Conservation (phyloP, 176 grass and related monocot species). For the Oryza brachyantha region DNA sequence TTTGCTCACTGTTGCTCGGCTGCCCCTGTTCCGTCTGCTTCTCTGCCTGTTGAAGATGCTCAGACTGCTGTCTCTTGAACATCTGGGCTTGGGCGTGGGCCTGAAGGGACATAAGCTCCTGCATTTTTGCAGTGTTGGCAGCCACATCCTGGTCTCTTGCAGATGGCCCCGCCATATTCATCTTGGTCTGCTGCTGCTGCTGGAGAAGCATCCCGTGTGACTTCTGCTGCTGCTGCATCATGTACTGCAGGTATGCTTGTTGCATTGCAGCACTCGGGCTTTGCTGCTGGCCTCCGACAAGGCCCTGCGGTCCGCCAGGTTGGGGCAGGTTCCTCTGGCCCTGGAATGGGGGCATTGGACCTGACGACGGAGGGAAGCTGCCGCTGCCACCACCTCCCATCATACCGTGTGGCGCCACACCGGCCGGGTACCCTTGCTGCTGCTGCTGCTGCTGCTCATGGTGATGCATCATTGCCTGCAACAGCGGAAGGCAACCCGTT, state of each 20-base stretch:
- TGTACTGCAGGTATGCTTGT: conserved; percentile 70
- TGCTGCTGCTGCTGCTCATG: conserved; percentile 58
- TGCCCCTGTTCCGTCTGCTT: conserved; percentile 55
- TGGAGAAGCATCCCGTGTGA: conserved; percentile 62
- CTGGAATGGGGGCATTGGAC: conserved; percentile 39
- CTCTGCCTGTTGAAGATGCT: conserved; percentile 51
- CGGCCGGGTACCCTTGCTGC: conserved; percentile 42
- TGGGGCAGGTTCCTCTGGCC: conserved; percentile 42
- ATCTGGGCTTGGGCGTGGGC: conserved; percentile 55
- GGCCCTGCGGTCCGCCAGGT: conserved; percentile 33
- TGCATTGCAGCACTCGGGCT: conserved; percentile 56
- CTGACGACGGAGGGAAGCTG: conserved; percentile 43
- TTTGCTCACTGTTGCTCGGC: conserved; percentile 42
- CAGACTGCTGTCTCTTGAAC: conserved; percentile 43
- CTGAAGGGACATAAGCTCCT: conserved; percentile 78
- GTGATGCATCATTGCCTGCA: conserved; percentile 58
- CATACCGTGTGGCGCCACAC: conserved; percentile 39
- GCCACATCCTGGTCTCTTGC: conserved; percentile 56
- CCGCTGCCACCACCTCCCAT: conserved; percentile 36
- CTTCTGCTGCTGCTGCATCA: conserved; percentile 66
- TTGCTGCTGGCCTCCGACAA: conserved; percentile 39
- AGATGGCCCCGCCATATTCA: conserved; percentile 47
- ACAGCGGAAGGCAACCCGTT: background rate
- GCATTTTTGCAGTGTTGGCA: conserved; percentile 63
- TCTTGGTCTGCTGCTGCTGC: conserved; percentile 70